Conservation (phyloP, 345 rosid species). For the Hirschfeldia incana region DNA sequence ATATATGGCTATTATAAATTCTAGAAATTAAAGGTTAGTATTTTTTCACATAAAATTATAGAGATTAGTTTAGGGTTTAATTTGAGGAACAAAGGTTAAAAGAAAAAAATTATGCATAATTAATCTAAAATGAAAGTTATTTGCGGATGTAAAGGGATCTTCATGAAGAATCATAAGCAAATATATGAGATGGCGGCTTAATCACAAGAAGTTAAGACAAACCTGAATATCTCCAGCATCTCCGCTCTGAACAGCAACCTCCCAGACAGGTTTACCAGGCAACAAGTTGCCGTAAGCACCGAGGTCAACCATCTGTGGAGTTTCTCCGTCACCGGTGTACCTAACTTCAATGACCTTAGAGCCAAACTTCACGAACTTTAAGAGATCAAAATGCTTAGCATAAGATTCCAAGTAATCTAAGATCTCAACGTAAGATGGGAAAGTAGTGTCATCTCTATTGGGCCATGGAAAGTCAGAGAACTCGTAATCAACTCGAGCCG, state of each 20-base stretch:
- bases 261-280: slow-evolving; percentile 76
- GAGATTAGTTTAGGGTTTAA: background rate
- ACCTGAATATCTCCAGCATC: slow-evolving; percentile 66
- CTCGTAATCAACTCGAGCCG: slow-evolving; percentile 66
- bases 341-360: slow-evolving; percentile 74
- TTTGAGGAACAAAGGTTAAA: background rate
- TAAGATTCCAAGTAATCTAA: slow-evolving; percentile 74
- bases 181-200: background rate
- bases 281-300: slow-evolving; percentile 46
- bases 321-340: slow-evolving; percentile 46
- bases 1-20: background rate
- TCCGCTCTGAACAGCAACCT: slow-evolving; percentile 64
- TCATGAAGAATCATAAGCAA: slow-evolving; percentile 7
- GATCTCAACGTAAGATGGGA: slow-evolving; percentile 71
- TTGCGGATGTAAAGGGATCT: background rate
- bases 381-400: slow-evolving; percentile 65
- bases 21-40: background rate
- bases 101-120: background rate
- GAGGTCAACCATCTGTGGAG: slow-evolving; percentile 7
- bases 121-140: background rate
- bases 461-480: slow-evolving; percentile 89
- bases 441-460: slow-evolving; percentile 58
- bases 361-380: slow-evolving; percentile 59
- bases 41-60: background rate
- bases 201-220: background rate